A percentile compares a stretch with the other conserved stretches of the same genome.
Evolutionary conservation across 345 rosid species (phyloP).

Genomic region (Aquilaria malaccensis): DNA sequence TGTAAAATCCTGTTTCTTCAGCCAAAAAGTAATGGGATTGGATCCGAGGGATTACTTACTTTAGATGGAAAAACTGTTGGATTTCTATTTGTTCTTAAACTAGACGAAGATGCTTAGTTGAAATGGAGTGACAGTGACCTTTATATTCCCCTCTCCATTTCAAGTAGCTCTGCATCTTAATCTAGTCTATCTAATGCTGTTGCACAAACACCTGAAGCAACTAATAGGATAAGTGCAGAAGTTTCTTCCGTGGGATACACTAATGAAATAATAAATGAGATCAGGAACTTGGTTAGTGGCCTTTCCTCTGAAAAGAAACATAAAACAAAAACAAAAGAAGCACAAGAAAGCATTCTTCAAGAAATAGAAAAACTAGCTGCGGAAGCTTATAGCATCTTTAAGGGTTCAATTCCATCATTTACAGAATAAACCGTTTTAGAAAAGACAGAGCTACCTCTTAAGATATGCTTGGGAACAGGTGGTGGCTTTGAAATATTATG

Average conservation of each 20-base stretch:
- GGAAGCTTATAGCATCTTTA: slow-evolving; percentile 90
- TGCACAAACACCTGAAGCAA: slow-evolving; percentile 25
- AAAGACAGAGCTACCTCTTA: slow-evolving; percentile 36
- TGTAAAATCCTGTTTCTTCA: slow-evolving; percentile 29
- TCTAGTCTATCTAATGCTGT: slow-evolving; percentile 26
- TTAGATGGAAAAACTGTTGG: slow-evolving; percentile 54
- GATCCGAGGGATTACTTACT: slow-evolving; percentile 53
- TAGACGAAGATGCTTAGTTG: slow-evolving; percentile 62
- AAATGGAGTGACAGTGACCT: slow-evolving; percentile 66
- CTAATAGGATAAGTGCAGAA: slow-evolving; percentile 15
- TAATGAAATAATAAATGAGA: slow-evolving; percentile 63
- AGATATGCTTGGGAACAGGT: slow-evolving; percentile 69
- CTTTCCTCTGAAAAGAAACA: slow-evolving; percentile 51
- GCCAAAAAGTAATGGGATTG: slow-evolving; percentile 50
- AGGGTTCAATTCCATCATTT: slow-evolving; percentile 60
- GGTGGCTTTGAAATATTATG: slow-evolving; percentile 81
- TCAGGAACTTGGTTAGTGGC: slow-evolving; percentile 65
- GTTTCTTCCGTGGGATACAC: slow-evolving; percentile 40
- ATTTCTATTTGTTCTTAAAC: slow-evolving; percentile 80
- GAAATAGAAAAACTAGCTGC: slow-evolving; percentile 98
- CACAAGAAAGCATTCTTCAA: slow-evolving; percentile 75
- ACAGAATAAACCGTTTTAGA: slow-evolving; percentile 40
- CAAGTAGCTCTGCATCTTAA: slow-evolving; percentile 22
- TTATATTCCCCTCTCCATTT: slow-evolving; percentile 52
- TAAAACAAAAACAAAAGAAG: slow-evolving; percentile 57